Base-by-base conservation (phyloP, 345 rosid genomes). In the Pugionium dolabratum region DNA sequence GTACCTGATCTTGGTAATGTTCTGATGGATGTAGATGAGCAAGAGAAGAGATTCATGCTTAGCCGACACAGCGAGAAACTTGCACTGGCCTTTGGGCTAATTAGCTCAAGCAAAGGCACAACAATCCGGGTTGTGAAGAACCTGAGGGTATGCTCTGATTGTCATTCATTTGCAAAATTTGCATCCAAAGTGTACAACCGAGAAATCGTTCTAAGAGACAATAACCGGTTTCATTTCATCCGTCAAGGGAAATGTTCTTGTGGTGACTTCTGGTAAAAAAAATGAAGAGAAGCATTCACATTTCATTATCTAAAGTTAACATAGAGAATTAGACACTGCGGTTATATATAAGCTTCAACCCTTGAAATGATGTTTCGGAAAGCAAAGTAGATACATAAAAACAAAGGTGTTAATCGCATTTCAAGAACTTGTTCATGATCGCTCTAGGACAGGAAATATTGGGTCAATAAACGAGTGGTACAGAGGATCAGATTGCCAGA, bases 401-500 rank as follows among this genome's bases (percentile, higher is more conserved):
- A 1, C 34, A 30, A 18, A 44, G 1, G 31, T 10, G 49, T 46
- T 54, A 30, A 40, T 50, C 5, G 5, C 36, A 37, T 6, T 9
- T 34, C 11, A 54, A 42, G 62, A 54, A 32, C 52, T 45, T 34
- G 28, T 64, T 72, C 70, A 67, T 35, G 42, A 9, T 27, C 28
- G 11, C n/a, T 43, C 25, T 39, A 64, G 28, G 8, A 75, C n/a
- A 2, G 84, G 94, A 65, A 73, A 65, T 54, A 86, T 77, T 41
- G 89, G 81, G 66, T 91, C 94, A 2, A 91, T 52, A 51, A 34
- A 85, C 10, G 82, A 62, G 64, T 79, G 81, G 71, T 83, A 73
- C 80, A 72, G 81, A 1, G 87, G 83, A 74, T 94, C 87, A 1
- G 81, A 74, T 7, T 44, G 59, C 97, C 96, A 91, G 40, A 85